These are phyloP conservation scores for Beverwykella pulmonaria DNA, from an alignment of 495 filamentous ascomycete genomes.

Conservation along the genomic window DNA sequence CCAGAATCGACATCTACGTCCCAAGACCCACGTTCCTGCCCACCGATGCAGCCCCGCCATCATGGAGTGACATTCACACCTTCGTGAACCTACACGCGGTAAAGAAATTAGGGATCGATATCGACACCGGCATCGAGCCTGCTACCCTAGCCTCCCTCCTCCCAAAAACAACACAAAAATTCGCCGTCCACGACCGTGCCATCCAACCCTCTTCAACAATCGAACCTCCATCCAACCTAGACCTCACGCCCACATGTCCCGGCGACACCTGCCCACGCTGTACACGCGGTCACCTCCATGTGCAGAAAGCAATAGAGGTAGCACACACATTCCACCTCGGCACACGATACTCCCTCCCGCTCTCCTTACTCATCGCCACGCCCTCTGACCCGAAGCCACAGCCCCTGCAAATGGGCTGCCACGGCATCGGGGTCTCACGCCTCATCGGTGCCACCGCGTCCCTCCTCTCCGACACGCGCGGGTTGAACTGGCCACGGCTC, in stretches of 20 bases:
- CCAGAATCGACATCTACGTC: constrained; percentile 68
- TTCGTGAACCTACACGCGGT: constrained; percentile 71
- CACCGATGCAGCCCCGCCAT: constrained; percentile 21
- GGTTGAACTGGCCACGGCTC: constrained; percentile 84
- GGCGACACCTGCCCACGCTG: constrained; percentile 78
- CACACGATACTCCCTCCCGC: constrained; percentile 77
- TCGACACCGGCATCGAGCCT: constrained; percentile 72
- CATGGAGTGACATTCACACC: background rate
- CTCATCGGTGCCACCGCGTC: constrained; percentile 86
- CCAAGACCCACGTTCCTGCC: background rate
- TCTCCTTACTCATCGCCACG: constrained; percentile 62
- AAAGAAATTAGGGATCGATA: constrained; percentile 60
- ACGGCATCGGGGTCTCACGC: constrained; percentile 91
- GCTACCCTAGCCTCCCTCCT: constrained; percentile 10
- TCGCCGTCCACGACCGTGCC: constrained; percentile 18
- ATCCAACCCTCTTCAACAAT: constrained; percentile 19
- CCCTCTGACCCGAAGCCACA: constrained; percentile 45
- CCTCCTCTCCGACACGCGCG: constrained; percentile 66
- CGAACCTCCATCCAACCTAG: background rate
- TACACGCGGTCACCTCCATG: constrained; percentile 59
- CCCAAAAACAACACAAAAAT: constrained; percentile 8
- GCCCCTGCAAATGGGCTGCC: constrained; percentile 89
- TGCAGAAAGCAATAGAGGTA: constrained; percentile 78
- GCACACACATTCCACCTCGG: constrained; percentile 96
- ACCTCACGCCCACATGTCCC: constrained; percentile 51